These are phyloP conservation scores for Nosema muscidifuracis DNA, from an alignment of 371 early-diverging fungal species.

Conservation along the genomic window DNA sequence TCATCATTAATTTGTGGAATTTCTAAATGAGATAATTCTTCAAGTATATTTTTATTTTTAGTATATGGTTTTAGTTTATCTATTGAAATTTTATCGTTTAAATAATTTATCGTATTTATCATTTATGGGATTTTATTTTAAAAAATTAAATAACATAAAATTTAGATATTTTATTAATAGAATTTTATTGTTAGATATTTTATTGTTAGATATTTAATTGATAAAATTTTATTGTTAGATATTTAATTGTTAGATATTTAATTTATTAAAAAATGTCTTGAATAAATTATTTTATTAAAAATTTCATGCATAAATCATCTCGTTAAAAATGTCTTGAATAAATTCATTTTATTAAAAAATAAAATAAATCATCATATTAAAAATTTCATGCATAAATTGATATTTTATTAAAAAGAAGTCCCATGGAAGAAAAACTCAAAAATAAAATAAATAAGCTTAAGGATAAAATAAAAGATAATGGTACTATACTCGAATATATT, in stretches of 20 bases:
- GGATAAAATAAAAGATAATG: not conserved
- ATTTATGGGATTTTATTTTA: slow-evolving; percentile 25
- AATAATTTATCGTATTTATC: slow-evolving; percentile 41
- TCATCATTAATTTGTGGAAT: slow-evolving; percentile 19
- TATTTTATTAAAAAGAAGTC: not conserved
- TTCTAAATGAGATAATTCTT: slow-evolving; percentile 11
- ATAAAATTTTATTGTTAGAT: too few species aligned
- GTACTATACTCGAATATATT: not conserved
- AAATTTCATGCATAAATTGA: not conserved
- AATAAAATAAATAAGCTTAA: not conserved
- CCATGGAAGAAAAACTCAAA: not conserved
- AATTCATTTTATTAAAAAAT: too few species aligned
- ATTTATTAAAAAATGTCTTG: too few species aligned
- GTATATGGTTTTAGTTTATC: slow-evolving; percentile 31
- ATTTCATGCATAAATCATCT: too few species aligned
- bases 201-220: too few species aligned
- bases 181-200: too few species aligned
- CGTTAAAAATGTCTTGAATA: too few species aligned
- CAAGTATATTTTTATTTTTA: slow-evolving; percentile 2
- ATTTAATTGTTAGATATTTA: too few species aligned
- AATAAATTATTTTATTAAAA: too few species aligned
- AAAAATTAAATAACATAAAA: too few species aligned
- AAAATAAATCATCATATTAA: too few species aligned
- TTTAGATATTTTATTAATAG: too few species aligned
- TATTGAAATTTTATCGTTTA: slow-evolving; percentile 13